Base-by-base conservation (phyloP, 2,329 filamentous ascomycete genomes). In the Zalaria sp. region DNA sequence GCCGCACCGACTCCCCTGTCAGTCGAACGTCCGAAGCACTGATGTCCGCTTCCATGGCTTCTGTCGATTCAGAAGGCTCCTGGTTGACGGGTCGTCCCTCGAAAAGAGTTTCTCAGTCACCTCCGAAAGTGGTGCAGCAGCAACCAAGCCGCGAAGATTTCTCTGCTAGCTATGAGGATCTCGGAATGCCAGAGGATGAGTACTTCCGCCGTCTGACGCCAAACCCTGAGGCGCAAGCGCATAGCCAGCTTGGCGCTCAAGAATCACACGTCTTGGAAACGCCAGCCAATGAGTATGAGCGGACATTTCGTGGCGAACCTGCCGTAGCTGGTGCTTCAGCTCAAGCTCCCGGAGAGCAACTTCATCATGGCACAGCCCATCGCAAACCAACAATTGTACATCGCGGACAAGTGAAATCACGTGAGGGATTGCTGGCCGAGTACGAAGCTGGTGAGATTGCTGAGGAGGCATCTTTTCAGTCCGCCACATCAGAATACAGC, bases 1-100 rank as follows among this genome's bases (percentile, higher is more conserved):
- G 37, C 25, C 60, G 64, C 36, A 65, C 59, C 27, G 66, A 68
- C 38, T 68, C 65, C 6, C 63, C 65, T 0, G 55, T 61, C 38
- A 60, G 55, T 36, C 54, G 45, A 25, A 42, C 51, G 25, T 51
- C 55, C 18, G 57, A 40, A 26, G 37, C 43, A 9, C 45, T 57
- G 29, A 62, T 87, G 56, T 85, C 87, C 27, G 81, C 88, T 59
- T 96, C 89, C 0, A 71, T 96, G 11, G 91, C 87, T 2, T 95
- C 88, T 0, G 85, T 96, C 45, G 91, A 95, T 56, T 95, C 88
- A 0, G 91, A 98, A 64, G 91, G 76, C 4, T 95, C 88, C 0
- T 98, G 91, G 91, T 77, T 98, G 1, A 91, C 87, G 3, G 87
- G 89, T 10, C 79, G 80, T 43, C 68, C 72, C 47, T 59, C 69